Conservation (phyloP, 2,329 filamentous ascomycete species). For the Hortaea werneckii region DNA sequence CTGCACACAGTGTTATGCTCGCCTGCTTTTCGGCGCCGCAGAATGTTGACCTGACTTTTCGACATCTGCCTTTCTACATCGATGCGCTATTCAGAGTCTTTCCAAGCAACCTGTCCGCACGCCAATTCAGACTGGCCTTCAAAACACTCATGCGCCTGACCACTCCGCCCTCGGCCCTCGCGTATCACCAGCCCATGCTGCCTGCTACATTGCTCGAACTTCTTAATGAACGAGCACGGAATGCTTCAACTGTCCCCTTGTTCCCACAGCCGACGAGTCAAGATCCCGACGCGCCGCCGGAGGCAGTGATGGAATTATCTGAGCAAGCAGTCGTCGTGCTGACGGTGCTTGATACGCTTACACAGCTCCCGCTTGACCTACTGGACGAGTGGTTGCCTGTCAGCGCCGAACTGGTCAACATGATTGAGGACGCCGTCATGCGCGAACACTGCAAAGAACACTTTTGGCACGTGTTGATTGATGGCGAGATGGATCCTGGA, state of each 20-base stretch:
- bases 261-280: conserved; percentile 29
- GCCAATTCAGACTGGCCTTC: conserved; percentile 83
- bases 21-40: conserved; percentile 71
- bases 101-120: conserved; percentile 63
- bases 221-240: conserved; percentile 53
- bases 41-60: conserved; percentile 59
- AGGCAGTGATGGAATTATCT: conserved; percentile 41
- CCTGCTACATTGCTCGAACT: conserved; percentile 74
- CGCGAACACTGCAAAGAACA: conserved; percentile 56
- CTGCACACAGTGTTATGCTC: conserved; percentile 73
- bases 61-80: conserved; percentile 72
- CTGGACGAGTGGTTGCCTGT: conserved; percentile 74
- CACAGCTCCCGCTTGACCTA: conserved; percentile 57
- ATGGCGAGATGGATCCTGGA: conserved; percentile 82
- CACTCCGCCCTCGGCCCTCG: conserved; percentile 66
- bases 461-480: conserved; percentile 70
- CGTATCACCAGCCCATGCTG: conserved; percentile 63
- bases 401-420: conserved; percentile 56
- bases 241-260: conserved; percentile 39
- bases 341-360: conserved; percentile 69
- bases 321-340: conserved; percentile 70
- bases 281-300: conserved; percentile 9
- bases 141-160: conserved; percentile 74
- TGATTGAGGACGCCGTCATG: conserved; percentile 52
- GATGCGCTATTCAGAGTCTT: conserved; percentile 70